Conservation (phyloP, 768 basidiomycete genomes). For the Mycena kentingensis region DNA sequence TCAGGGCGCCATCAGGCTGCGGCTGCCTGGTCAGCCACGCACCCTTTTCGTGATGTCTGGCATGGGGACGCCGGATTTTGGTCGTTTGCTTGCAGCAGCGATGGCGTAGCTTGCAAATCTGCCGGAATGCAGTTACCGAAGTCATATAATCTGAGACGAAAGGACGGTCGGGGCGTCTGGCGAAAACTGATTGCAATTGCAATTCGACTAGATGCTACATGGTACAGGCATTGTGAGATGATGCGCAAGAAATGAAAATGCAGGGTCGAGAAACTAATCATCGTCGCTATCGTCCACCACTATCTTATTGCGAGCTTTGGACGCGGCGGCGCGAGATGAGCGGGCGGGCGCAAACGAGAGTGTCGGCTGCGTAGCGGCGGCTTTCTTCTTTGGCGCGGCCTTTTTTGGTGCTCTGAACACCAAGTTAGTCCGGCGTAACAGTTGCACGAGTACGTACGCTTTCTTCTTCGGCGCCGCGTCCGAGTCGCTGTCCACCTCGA, state of each 20-base stretch:
- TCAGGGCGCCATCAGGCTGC: no score
- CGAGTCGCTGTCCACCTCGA: constrained; percentile 56
- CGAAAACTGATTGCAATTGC: no score
- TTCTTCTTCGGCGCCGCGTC: constrained; percentile 49
- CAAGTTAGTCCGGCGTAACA: not conserved
- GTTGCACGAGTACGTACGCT: constrained; percentile 46
- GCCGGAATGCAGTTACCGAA: no score
- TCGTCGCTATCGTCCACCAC: no score
- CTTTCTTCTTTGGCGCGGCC: constrained; percentile 36
- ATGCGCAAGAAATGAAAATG: no score
- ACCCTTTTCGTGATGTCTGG: no score
- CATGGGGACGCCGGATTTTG: no score
- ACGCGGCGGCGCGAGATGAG: constrained; percentile 68
- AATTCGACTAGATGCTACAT: not conserved
- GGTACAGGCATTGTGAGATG: constrained; percentile 16
- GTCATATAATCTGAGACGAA: no score
- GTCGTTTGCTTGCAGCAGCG: no score
- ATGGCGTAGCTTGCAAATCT: no score
- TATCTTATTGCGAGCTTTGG: constrained; percentile 65
- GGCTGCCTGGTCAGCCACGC: no score
- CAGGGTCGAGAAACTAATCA: no score
- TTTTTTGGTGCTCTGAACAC: constrained; percentile 36
- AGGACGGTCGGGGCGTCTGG: not conserved
- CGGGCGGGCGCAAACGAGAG: constrained; percentile 65
- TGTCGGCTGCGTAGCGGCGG: constrained; percentile 50